Conservation (phyloP, 1,139 yeast genomes). For the Kodamaea sp. region DNA sequence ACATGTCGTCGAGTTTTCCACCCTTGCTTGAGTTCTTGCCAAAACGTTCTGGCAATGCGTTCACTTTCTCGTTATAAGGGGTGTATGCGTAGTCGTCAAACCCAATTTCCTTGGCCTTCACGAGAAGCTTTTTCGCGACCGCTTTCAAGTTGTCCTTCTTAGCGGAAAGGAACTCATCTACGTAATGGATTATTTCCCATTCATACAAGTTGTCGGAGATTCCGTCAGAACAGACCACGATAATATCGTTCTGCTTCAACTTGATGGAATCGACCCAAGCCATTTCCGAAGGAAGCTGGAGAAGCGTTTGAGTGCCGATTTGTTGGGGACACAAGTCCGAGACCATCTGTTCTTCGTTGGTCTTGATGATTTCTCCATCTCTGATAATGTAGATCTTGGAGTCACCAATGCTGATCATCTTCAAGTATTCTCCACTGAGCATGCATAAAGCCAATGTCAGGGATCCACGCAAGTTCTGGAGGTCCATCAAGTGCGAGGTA, state of each 20-base stretch:
- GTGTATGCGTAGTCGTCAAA: constrained; percentile 56
- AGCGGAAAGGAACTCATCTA: constrained; percentile 32
- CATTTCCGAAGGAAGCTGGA: constrained; percentile 47
- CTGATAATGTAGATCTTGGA: constrained; percentile 52
- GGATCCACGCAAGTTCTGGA: constrained; percentile 51
- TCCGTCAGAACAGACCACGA: constrained; percentile 56
- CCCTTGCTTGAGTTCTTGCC: constrained; percentile 45
- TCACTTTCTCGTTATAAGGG: constrained; percentile 56
- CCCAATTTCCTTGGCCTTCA: constrained; percentile 51
- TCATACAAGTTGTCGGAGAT: constrained; percentile 54
- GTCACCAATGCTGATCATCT: constrained; percentile 59
- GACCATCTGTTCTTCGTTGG: constrained; percentile 52
- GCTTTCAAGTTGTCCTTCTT: constrained; percentile 35
- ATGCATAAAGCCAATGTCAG: constrained; percentile 54
- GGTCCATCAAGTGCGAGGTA: constrained; percentile 55
- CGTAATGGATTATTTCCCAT: constrained; percentile 43
- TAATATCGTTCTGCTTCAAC: constrained; percentile 42
- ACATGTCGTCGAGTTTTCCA: constrained; percentile 59
- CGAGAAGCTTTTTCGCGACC: constrained; percentile 41
- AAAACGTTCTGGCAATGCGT: constrained; percentile 38
- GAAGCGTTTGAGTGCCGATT: constrained; percentile 54
- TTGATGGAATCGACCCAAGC: constrained; percentile 50
- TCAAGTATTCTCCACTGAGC: constrained; percentile 50
- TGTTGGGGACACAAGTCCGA: constrained; percentile 55
- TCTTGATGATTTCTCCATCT: constrained; percentile 44